Evolutionary conservation across 371 early-diverging fungal genomes (phyloP), one percentile per base, ranked within the genome.

Genomic region (Apophysomyces sp.): DNA sequence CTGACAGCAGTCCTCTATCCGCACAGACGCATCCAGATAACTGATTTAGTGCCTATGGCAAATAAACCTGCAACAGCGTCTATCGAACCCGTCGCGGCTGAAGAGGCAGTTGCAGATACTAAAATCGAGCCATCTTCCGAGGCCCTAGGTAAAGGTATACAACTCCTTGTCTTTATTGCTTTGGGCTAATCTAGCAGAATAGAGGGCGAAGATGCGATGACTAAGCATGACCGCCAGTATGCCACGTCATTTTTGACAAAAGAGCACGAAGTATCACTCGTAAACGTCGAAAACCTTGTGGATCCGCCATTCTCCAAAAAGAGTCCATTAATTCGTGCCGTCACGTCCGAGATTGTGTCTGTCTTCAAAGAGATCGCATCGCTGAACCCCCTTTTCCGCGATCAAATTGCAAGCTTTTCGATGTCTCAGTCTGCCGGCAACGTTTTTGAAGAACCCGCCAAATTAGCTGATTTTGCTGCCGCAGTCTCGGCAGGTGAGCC

Each of bases 391-490:
- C 85, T 97, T 32, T 91, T 97, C 76, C 90, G 97, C 26, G 98
- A 98, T 70, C 98, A 98, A 75, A 97, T 98, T 67, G 91, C 96
- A 62, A 92, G 90, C 66, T 96, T 97, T 67, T 93, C 94, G 55
- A 93, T 96, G 85, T 90, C 93, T 4, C 96, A 96, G 69, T 92
- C 95, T 18, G 95, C 96, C 26, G 96, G 95, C 61, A 95, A 94
- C 54, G 93, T 96, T 11, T 93, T 98, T 73, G 94, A 94, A 60
- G 96, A 97, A 60, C 95, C 98, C 26, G 89, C 94, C 27, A 92
- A 92, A 54, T 72, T 97, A 52, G 97, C 98, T 13, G 98, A 98
- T 71, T 98, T 98, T 78, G 95, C 95, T 4, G 97, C 98, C 0
- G 96, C 97, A 8, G 91, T 98, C 2, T 93, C 94, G 0, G 84